Evolutionary conservation across 2,329 filamentous ascomycete genomes (phyloP).

Genomic region (Pestalotiopsis sp.): DNA sequence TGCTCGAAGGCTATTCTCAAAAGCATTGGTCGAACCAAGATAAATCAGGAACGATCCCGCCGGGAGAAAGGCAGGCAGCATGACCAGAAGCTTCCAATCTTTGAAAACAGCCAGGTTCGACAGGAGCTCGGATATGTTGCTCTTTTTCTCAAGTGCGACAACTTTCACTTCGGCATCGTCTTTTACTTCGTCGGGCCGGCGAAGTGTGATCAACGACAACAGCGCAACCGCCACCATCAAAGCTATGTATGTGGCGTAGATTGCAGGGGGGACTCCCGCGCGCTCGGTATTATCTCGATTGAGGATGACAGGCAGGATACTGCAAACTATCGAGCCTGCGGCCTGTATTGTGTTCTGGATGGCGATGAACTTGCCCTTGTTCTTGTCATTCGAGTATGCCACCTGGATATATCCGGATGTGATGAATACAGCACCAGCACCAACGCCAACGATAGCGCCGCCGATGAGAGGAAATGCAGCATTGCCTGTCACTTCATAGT

Average conservation of each 20-base stretch:
- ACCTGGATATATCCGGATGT: conserved; percentile 33
- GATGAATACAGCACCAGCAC: conserved; percentile 32
- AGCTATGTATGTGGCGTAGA: conserved; percentile 30
- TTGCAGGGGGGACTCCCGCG: conserved; percentile 21
- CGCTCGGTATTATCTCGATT: conserved; percentile 21
- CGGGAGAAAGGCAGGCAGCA: conserved; percentile 26
- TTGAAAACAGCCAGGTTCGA: conserved; percentile 21
- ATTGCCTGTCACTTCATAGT: conserved; percentile 27
- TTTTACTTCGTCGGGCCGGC: conserved; percentile 22
- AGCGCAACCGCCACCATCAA: conserved; percentile 21
- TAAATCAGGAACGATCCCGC: conserved; percentile 35
- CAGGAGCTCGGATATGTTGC: conserved; percentile 29
- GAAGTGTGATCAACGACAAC: conserved; percentile 19
- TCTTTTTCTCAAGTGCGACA: neutral
- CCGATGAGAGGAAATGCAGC: conserved; percentile 26
- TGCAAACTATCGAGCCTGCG: conserved; percentile 27
- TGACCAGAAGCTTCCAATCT: conserved; percentile 29
- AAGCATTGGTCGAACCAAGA: conserved; percentile 31
- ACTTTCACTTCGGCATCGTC: conserved; percentile 22
- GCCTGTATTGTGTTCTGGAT: conserved; percentile 32
- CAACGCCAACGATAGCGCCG: conserved; percentile 29
- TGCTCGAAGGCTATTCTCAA: conserved; percentile 8
- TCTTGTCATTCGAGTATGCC: conserved; percentile 34
- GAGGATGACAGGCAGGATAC: conserved; percentile 31
- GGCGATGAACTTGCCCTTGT: conserved; percentile 32